Evolutionary conservation across 2,329 filamentous ascomycete genomes (phyloP), one percentile per base, ranked within the genome.

Genomic region (Colletotrichum musae): DNA sequence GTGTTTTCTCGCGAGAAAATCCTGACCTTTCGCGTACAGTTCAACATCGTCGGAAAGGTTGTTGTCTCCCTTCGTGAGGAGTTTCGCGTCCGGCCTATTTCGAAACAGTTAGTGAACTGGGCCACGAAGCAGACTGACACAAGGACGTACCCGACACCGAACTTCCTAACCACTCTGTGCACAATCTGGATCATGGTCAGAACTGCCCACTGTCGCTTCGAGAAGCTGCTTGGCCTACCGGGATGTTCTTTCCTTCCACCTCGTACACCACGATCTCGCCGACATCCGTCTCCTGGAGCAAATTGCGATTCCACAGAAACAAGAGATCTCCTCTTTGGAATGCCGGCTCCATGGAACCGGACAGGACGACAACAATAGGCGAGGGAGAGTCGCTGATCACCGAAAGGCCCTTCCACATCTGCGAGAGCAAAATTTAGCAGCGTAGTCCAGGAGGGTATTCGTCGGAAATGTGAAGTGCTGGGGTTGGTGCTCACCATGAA

Each of bases 31-130:
- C 3, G 96, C 95, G 79, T 97, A 97, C 13, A 83, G 74, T 26
- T 54, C 47, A 16, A 94, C 97, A 13, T 99, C 96, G 80, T 98
- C 95, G 50, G 94, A 93, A 6, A n/a, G 13, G 41, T 43, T 43
- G 7, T 90, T 82, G 83, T 99, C 96, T 73, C 96, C 96, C 83
- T 99, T 99, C 41, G 96, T 99, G 65, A 99, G 88, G 21, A 99
- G 89, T 77, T 94, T 85, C n/a, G 89, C 88, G 58, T 85, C 80
- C 9, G 85, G 81, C 26, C 87, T 89, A 71, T 52, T n/a, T 5
- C 26, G 21, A 32, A 15, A 43, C 9, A 13, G 28, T 10, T 12
- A n/a, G 24, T 59, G 43, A 43, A 16, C 39, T 53, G 47, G 12
- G 16, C 47, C 9, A 24, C 18, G 21, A 18, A 18, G 47, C 10